A percentile compares a stretch with the other conserved stretches of the same genome.
Evolutionary conservation across 352 stramenopile genomes (phyloP).

Genomic region (Pythium coloratum): DNA sequence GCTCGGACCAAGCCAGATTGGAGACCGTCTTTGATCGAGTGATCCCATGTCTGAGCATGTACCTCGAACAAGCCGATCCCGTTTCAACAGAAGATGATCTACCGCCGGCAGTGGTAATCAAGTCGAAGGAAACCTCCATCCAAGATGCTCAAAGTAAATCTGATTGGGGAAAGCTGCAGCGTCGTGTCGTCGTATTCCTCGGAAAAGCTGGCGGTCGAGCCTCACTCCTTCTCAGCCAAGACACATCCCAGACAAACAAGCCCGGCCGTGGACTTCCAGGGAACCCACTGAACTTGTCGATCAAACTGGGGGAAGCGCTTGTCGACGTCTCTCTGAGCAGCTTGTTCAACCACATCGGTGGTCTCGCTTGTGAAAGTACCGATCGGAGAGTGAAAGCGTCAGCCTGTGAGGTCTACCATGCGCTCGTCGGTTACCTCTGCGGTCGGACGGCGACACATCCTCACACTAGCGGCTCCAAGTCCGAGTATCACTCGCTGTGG

Average conservation of each 20-base stretch:
- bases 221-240: slow-evolving; percentile 47
- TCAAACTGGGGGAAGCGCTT: slow-evolving; percentile 45
- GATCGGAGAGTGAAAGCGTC: slow-evolving; percentile 61
- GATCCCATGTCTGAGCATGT: slow-evolving; percentile 49
- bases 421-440: slow-evolving; percentile 66
- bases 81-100: slow-evolving; percentile 4
- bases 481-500: slow-evolving; percentile 65
- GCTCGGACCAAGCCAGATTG: slow-evolving; percentile 28
- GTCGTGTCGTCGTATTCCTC: slow-evolving; percentile 60
- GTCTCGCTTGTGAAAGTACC: slow-evolving; percentile 49
- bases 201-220: slow-evolving; percentile 51
- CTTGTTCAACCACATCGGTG: slow-evolving; percentile 52
- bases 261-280: slow-evolving; percentile 11
- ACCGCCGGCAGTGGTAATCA: background rate
- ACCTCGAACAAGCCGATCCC: slow-evolving; percentile 47
- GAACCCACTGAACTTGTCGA: slow-evolving; percentile 34
- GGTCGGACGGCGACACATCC: slow-evolving; percentile 69
- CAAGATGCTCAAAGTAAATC: slow-evolving; percentile 22
- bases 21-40: slow-evolving; percentile 38
- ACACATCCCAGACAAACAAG: slow-evolving; percentile 10
- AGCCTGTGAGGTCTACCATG: slow-evolving; percentile 70
- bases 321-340: slow-evolving; percentile 45
- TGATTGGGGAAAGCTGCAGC: slow-evolving; percentile 44
- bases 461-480: slow-evolving; percentile 58
- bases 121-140: slow-evolving; percentile 17